Conservation (phyloP, 495 filamentous ascomycete genomes). For the Opeltia flavorubescens region DNA sequence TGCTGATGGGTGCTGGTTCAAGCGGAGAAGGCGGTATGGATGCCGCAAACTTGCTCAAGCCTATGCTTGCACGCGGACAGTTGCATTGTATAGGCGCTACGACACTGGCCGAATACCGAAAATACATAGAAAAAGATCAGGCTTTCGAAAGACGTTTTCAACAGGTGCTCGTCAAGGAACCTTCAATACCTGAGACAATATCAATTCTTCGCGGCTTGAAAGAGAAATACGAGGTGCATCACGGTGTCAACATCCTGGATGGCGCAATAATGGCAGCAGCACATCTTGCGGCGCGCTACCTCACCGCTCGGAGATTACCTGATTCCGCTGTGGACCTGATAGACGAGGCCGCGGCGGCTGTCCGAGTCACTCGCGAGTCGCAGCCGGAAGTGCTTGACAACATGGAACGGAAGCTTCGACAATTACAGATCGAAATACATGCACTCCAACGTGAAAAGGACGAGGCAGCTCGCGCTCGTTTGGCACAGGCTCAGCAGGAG, state of each 20-base stretch:
- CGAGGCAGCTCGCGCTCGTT: conserved; percentile 70
- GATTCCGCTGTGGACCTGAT: conserved; percentile 95
- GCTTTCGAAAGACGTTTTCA: conserved; percentile 98
- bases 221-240: conserved; percentile 94
- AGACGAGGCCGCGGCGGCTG: conserved; percentile 90
- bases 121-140: conserved; percentile 97
- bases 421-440: conserved; percentile 92
- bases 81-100: conserved; percentile 97
- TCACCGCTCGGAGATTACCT: conserved; percentile 78
- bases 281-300: conserved; percentile 76
- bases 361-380: conserved; percentile 85
- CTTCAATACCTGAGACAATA: conserved; percentile 73
- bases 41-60: conserved; percentile 92
- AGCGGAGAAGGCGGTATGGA: conserved; percentile 97
- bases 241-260: conserved; percentile 91
- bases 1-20: conserved; percentile 91
- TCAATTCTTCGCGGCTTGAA: conserved; percentile 95
- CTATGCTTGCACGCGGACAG: conserved; percentile 90
- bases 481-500: conserved; percentile 72
- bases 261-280: conserved; percentile 84
- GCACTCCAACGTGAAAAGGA: conserved; percentile 89
- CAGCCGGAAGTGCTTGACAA: conserved; percentile 91
- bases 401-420: conserved; percentile 72
- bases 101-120: conserved; percentile 86
- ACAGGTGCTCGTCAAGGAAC: conserved; percentile 92